A percentile compares a stretch with the other conserved stretches of the same genome.
Evolutionary conservation across 176 grass and related monocot species (phyloP).

Genomic region (Oryza nivara): DNA sequence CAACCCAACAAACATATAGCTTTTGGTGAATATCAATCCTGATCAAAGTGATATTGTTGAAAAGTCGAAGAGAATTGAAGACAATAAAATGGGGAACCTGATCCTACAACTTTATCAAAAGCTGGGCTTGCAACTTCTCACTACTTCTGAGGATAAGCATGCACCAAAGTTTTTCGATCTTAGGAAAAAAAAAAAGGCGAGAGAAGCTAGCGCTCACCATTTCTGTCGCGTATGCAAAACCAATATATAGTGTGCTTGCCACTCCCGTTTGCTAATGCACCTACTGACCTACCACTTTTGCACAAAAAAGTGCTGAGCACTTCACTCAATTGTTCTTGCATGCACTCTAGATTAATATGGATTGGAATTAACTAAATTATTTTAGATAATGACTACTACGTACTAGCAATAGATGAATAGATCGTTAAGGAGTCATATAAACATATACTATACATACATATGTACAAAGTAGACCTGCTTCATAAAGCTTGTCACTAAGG

Average conservation of each 20-base stretch:
- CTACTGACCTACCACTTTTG: slow-evolving; percentile 12
- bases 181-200: background rate
- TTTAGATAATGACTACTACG: too few species aligned
- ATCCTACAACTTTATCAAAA: slow-evolving; percentile 43
- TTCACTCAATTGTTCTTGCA: background rate
- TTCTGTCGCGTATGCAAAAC: background rate
- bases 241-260: slow-evolving; percentile 17
- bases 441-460: background rate
- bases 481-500: background rate
- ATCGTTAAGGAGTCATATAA: too few species aligned
- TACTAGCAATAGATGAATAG: too few species aligned
- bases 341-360: background rate
- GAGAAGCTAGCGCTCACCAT: background rate
- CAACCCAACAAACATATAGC: background rate
- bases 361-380: too few species aligned
- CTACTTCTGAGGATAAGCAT: slow-evolving; percentile 34
- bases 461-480: background rate
- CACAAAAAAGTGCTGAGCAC: background rate
- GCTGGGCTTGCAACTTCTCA: slow-evolving; percentile 8
- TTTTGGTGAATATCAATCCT: slow-evolving; percentile 39
- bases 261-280: slow-evolving; percentile 36
- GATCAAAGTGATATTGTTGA: slow-evolving; percentile 16
- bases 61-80: slow-evolving; percentile 17
- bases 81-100: slow-evolving; percentile 18
- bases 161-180: background rate